Conservation (phyloP, 768 basidiomycete species). For the Boletus bicolor region DNA sequence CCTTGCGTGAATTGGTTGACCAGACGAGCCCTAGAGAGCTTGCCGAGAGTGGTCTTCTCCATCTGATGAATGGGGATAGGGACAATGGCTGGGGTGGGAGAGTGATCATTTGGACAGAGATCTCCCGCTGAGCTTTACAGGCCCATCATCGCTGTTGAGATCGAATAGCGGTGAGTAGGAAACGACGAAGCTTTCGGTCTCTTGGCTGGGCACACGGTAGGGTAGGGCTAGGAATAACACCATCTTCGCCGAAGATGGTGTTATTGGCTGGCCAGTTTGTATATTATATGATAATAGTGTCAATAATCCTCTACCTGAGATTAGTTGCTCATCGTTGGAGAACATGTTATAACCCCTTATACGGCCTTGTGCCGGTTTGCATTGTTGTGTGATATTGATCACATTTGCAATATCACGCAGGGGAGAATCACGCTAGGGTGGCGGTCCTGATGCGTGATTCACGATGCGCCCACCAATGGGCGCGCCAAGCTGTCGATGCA, state of each 20-base stretch:
- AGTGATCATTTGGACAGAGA: conserved; percentile 29
- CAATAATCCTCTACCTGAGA: too few relatives aligned
- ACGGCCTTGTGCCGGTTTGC: too few relatives aligned
- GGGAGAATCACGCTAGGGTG: too few relatives aligned
- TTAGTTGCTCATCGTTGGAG: too few relatives aligned
- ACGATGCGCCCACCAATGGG: conserved; percentile 34
- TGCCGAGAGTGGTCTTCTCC: conserved; percentile 44
- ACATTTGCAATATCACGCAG: too few relatives aligned
- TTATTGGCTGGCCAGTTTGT: too few relatives aligned
- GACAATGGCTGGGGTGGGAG: neutral
- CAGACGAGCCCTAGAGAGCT: conserved; percentile 41
- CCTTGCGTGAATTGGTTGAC: conserved; percentile 36
- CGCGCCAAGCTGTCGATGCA: conserved; percentile 39
- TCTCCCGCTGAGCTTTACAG: conserved; percentile 22
- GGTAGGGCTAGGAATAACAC: conserved; percentile 28
- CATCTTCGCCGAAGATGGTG: conserved; percentile 13
- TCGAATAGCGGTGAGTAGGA: conserved; percentile 34
- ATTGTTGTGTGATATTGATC: too few relatives aligned
- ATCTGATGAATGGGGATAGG: conserved; percentile 29
- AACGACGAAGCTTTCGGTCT: conserved; percentile 40
- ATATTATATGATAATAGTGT: too few relatives aligned
- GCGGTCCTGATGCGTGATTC: conserved; percentile 7
- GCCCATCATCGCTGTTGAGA: conserved; percentile 24
- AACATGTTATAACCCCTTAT: too few relatives aligned
- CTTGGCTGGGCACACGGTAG: conserved; percentile 34